phyloP scores from a whole-genome alignment of 2,329 filamentous ascomycete genomes.

The Aspergillus thermomutatus region DNA sequence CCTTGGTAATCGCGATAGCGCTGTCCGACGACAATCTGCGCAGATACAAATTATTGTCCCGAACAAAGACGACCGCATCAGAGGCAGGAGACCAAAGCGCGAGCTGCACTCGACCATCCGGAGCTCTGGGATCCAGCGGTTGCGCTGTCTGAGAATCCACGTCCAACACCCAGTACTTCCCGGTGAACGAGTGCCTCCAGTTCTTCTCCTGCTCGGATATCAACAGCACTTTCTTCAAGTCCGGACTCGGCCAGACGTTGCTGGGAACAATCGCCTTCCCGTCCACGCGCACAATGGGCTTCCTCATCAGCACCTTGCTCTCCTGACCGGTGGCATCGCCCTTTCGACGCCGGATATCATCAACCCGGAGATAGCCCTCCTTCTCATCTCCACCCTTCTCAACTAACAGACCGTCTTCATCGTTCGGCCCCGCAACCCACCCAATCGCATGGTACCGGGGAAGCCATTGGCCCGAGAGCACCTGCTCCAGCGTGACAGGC shows the following conservation, averaged over 20 bases:
- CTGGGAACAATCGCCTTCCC: conserved; percentile 55
- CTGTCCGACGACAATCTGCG: conserved; percentile 61
- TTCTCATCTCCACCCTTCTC: conserved; percentile 59
- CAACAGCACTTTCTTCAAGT: conserved; percentile 84
- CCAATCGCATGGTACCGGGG: conserved; percentile 40
- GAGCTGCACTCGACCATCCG: conserved; percentile 68
- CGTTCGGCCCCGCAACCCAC: conserved; percentile 47
- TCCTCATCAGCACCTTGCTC: conserved; percentile 72
- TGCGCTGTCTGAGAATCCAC: conserved; percentile 75
- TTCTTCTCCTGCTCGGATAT: conserved; percentile 68
- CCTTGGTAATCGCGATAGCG: conserved; percentile 72
- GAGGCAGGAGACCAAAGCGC: conserved; percentile 87
- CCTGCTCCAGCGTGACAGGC: conserved; percentile 42
- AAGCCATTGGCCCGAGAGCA: conserved; percentile 38
- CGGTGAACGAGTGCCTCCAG: conserved; percentile 87
- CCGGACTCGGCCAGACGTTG: conserved; percentile 70
- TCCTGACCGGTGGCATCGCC: conserved; percentile 44
- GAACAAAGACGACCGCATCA: conserved; percentile 83
- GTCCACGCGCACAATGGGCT: conserved; percentile 58
- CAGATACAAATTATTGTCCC: conserved; percentile 85
- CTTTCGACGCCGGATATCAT: conserved; percentile 69
- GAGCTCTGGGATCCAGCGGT: conserved; percentile 69
- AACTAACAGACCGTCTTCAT: conserved; percentile 74
- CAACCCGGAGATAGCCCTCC: conserved; percentile 76
- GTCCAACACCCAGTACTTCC: conserved; percentile 87